Evolutionary conservation across 768 basidiomycete genomes (phyloP).

Genomic region (Leucogyrophana mollusca): DNA sequence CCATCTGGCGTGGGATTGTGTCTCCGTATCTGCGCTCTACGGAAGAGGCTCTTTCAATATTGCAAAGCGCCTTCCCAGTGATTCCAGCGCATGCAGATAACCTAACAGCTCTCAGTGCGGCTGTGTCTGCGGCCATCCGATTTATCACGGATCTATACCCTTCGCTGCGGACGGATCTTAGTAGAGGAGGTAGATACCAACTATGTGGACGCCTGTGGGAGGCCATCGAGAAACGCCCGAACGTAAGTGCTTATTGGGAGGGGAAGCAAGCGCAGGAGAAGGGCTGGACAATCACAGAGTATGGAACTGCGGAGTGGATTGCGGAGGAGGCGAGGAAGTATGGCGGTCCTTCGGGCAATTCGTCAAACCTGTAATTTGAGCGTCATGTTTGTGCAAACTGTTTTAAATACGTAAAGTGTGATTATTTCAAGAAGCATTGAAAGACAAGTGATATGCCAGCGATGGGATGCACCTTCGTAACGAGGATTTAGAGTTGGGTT

Average conservation of each 20-base stretch:
- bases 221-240: conserved; percentile 13
- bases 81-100: conserved; percentile 10
- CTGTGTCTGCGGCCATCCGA: conserved; percentile 16
- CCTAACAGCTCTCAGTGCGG: conserved; percentile 15
- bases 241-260: conserved; percentile 15
- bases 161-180: conserved; percentile 8
- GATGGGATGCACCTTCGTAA: too few relatives aligned
- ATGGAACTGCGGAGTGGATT: conserved; percentile 21
- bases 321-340: conserved; percentile 8
- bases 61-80: conserved; percentile 11
- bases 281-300: conserved; percentile 12
- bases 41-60: conserved; percentile 12
- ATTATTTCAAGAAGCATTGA: too few relatives aligned
- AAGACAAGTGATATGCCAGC: too few relatives aligned
- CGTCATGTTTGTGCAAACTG: too few relatives aligned
- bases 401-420: too few relatives aligned
- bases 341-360: background rate
- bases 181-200: conserved; percentile 12
- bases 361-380: background rate
- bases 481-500: too few relatives aligned
- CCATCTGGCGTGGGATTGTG: conserved; percentile 16
- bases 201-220: conserved; percentile 22
- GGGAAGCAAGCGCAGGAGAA: conserved; percentile 9
- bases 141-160: conserved; percentile 22
- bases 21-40: conserved; percentile 21